phyloP scores from a whole-genome alignment of 371 early-diverging fungal genomes.

The Mortierella sp. region DNA sequence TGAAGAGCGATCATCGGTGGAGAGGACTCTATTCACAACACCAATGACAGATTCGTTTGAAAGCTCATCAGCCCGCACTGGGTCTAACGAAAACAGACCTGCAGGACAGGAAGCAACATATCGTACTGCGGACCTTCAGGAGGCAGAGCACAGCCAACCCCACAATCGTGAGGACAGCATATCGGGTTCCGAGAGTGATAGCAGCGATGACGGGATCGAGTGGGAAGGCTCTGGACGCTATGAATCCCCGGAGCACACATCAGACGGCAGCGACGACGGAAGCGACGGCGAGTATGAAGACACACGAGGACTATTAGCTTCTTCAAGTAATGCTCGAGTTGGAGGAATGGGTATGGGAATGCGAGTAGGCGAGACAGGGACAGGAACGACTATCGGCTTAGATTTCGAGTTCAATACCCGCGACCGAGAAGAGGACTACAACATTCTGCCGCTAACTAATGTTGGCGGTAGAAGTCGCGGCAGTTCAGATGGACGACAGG shows the following conservation, averaged over 20 bases:
- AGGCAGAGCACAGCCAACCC: background rate
- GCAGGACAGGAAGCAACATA: background rate
- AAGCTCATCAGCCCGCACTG: background rate
- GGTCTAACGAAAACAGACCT: constrained; percentile 3
- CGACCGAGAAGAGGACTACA: constrained; percentile 17
- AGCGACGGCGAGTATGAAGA: constrained; percentile 14
- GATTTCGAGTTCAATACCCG: constrained; percentile 38
- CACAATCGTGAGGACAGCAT: constrained; percentile 10
- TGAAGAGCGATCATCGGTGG: constrained; percentile 11
- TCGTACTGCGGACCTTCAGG: background rate
- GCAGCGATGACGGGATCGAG: constrained; percentile 41
- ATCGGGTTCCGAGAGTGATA: constrained; percentile 27
- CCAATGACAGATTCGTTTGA: constrained; percentile 16
- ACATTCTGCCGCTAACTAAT: constrained; percentile 27
- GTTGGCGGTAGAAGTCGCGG: background rate
- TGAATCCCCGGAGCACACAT: constrained; percentile 1
- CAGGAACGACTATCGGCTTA: constrained; percentile 48
- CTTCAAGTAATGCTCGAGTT: constrained; percentile 24
- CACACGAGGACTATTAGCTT: constrained; percentile 28
- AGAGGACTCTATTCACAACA: background rate
- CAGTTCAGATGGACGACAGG: background rate
- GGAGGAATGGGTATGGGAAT: constrained; percentile 51
- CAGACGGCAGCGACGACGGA: constrained; percentile 14
- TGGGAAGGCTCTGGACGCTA: constrained; percentile 24
- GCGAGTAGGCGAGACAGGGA: constrained; percentile 48